phyloP scores from a whole-genome alignment of 306 rosid species.

The Gastrolobium bilobum region DNA sequence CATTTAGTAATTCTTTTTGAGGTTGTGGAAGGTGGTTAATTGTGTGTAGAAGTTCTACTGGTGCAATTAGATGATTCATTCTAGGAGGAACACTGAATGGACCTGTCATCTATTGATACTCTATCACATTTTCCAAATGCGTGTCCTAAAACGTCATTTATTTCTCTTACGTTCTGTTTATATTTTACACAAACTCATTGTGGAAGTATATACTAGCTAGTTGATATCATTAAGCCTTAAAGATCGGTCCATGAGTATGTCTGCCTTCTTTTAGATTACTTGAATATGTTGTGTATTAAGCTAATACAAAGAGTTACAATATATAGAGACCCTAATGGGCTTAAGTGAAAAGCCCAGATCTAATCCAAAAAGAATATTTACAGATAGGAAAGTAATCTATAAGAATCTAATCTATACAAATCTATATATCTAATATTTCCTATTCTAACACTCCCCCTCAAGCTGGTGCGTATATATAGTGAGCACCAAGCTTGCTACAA shows the following conservation, averaged over 20 bases:
- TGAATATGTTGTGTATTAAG: too few relatives aligned
- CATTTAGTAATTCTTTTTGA: constrained; percentile 23
- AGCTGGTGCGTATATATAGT: too few relatives aligned
- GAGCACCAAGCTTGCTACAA: too few relatives aligned
- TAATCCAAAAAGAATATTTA: too few relatives aligned
- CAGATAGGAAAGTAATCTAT: too few relatives aligned
- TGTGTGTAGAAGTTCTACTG: constrained; percentile 28
- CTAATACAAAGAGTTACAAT: too few relatives aligned
- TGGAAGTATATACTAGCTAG: not conserved
- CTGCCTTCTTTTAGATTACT: not conserved
- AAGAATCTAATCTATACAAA: too few relatives aligned
- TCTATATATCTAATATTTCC: too few relatives aligned
- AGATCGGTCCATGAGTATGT: constrained; percentile 1
- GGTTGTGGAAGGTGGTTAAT: constrained; percentile 27
- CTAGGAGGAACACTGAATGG: not conserved
- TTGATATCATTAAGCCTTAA: constrained; percentile 9
- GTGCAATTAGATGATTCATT: constrained; percentile 39
- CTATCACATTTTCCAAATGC: constrained; percentile 27
- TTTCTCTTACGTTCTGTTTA: not conserved
- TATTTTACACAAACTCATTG: not conserved
- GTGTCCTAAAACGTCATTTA: not conserved
- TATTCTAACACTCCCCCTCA: too few relatives aligned
- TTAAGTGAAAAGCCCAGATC: too few relatives aligned
- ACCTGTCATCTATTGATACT: constrained; percentile 9
- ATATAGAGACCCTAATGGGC: too few relatives aligned